Evolutionary conservation across 441 rosid species (phyloP), one percentile per base, ranked within the genome.

Genomic region (Eutrema salsugineum): DNA sequence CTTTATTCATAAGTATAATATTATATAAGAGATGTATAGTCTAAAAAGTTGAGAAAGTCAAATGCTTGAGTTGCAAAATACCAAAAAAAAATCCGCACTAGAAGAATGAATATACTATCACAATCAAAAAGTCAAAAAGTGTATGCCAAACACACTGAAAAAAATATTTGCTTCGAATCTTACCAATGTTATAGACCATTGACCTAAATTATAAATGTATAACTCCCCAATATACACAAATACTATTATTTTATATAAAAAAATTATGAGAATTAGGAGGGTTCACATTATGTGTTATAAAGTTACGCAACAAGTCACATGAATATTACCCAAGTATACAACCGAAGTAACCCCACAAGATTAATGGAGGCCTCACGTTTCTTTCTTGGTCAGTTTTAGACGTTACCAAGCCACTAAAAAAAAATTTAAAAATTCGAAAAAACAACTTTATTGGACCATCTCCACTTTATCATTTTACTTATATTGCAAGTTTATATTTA

Each of bases 251-350:
- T 8, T 43, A n/a, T 24, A 14, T 11, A 5, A 42, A 6, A 20
- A 14, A 19, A 32, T 38, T 49, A 47, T 65, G 46, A 63, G 9
- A 53, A 35, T 61, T 61, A 33, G 22, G 32, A 39, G 33, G 22
- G 47, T 54, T 62, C 66, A 69, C 73, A 51, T 61, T 39, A 28
- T 36, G 54, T 63, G 73, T 48, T 35, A 20, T 6, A 38, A 48
- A 56, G 40, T 48, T 19, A 69, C 74, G 71, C 79, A 76, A 57
- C 79, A 76, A 15, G 62, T 76, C 79, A 76, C 79, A 76, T 76
- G 79, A 70, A 63, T 49, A 28, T n/a, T 69, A 30, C 65, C 48
- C 66, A 76, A 8, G 33, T 12, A 62, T 35, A 42, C 59, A 61
- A 53, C 58, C 11, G 43, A 74, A 60, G 42, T 58, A 30, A 62